Conservation (phyloP, 441 rosid species). For the Rhodomyrtus psidioides region DNA sequence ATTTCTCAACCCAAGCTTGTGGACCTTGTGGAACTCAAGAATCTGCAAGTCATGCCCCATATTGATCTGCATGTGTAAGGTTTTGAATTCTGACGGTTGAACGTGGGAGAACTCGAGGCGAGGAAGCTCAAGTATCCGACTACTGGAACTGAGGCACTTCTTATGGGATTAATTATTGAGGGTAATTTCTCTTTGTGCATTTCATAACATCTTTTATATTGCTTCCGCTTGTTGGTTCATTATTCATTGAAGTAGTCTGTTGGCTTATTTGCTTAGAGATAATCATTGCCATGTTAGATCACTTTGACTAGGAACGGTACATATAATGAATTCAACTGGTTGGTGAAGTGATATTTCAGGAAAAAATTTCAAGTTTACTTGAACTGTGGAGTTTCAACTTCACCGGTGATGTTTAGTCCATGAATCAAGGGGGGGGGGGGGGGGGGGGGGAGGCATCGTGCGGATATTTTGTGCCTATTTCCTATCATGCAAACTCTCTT, state of each 20-base stretch:
- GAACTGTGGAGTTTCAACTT: background rate
- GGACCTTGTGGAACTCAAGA: no score
- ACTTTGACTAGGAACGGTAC: background rate
- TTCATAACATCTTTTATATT: background rate
- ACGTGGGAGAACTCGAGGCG: slow-evolving; percentile 73
- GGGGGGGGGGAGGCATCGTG: no score
- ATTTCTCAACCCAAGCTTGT: no score
- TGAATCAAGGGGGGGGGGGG: background rate
- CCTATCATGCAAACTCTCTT: background rate
- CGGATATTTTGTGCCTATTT: background rate
- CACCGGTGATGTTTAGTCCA: background rate
- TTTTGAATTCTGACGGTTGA: no score
- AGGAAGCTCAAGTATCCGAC: slow-evolving; percentile 63
- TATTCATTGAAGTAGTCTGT: background rate
- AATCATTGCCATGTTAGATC: background rate
- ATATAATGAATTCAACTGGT: background rate
- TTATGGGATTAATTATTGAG: slow-evolving; percentile 64
- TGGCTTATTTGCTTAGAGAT: background rate
- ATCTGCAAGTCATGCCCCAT: no score
- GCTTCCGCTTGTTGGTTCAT: background rate
- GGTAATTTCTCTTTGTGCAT: slow-evolving; percentile 21
- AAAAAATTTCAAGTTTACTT: background rate
- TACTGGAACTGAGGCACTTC: slow-evolving; percentile 72
- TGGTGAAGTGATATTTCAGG: background rate
- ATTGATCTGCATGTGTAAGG: no score